Evolutionary conservation across 2,329 filamentous ascomycete species (phyloP).

Genomic region (Dothideomycetes sp.): DNA sequence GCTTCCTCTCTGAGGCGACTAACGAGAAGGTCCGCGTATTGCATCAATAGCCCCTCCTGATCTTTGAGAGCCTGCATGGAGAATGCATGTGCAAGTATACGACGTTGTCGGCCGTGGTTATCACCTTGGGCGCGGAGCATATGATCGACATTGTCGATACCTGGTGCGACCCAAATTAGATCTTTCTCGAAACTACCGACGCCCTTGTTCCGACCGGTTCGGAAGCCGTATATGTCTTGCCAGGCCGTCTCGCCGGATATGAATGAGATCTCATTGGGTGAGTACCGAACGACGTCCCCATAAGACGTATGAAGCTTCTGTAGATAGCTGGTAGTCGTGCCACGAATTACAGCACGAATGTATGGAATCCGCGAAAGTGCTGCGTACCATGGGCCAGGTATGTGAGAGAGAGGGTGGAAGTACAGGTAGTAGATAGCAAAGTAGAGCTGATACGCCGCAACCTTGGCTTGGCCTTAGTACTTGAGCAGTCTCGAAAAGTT

Average conservation of each 20-base stretch:
- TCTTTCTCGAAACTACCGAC: constrained; percentile 26
- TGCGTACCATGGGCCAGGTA: constrained; percentile 26
- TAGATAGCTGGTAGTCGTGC: constrained; percentile 10
- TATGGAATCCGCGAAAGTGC: constrained; percentile 23
- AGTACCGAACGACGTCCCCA: constrained; percentile 31
- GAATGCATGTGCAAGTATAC: constrained; percentile 30
- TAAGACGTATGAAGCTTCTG: constrained; percentile 26
- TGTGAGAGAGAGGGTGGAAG: constrained; percentile 28
- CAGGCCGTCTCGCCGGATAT: constrained; percentile 31
- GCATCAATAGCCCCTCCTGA: constrained; percentile 28
- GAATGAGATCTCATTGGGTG: constrained; percentile 32
- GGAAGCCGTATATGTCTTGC: constrained; percentile 32
- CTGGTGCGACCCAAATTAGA: constrained; percentile 20
- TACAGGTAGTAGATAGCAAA: constrained; percentile 24
- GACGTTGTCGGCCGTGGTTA: constrained; percentile 23
- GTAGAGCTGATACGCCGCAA: constrained; percentile 6
- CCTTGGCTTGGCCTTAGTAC: too few relatives aligned
- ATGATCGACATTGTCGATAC: constrained; percentile 16
- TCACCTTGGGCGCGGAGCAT: constrained; percentile 19
- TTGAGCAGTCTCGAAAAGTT: too few relatives aligned
- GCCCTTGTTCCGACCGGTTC: constrained; percentile 24
- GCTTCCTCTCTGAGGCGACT: constrained; percentile 16
- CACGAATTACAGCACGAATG: constrained; percentile 16
- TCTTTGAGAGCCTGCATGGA: constrained; percentile 29
- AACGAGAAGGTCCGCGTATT: constrained; percentile 30